Evolutionary conservation across 2,329 filamentous ascomycete species (phyloP), one percentile per base, ranked within the genome.

Genomic region (Cadophora luteo-olivacea): DNA sequence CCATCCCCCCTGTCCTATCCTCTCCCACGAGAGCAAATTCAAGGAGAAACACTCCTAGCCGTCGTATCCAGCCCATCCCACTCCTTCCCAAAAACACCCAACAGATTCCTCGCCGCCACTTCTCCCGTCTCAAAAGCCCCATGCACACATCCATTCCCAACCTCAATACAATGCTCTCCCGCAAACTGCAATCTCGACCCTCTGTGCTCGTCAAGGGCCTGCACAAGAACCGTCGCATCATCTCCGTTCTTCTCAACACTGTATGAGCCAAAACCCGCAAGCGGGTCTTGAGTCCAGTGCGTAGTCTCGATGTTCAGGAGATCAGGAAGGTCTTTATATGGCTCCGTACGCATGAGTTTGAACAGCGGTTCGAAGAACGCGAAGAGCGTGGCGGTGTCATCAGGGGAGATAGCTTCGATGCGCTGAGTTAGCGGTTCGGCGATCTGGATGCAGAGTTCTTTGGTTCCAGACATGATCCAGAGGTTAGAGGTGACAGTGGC

Each of bases 231-330:
- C 16, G 77, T 76, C 2, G 80, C 77, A n/a, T 82, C 79, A 66
- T 82, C 81, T 6, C 80, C 80, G n/a, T 79, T 79, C 68, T 82
- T 82, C 69, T 82, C 81, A 24, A 81, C 80, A n/a, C 79, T 80
- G 70, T 82, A 82, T 45, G 76, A 77, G 33, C 81, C 81, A 63
- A 78, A 82, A n/a, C 81, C 81, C 25, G 81, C 81, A 62, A 81
- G 74, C 4, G 80, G 78, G 72, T 82, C 81, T 68, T 80, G 79
- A 2, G 80, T 81, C 81, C 81, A 82, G 71, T 81, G 79, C 41
- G 81, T 82, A 29, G 80, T 80, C 74, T 82, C 80, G 68, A 82
- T 75, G 72, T 78, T 77, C 61, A 80, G 65, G 32, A 81, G 75
- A 4, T 74, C 75, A 2, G 81, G 81, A 24, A 82, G 76, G 51